Evolutionary conservation across 2,329 filamentous ascomycete genomes (phyloP).

Genomic region (Fusarium cyanostomum): DNA sequence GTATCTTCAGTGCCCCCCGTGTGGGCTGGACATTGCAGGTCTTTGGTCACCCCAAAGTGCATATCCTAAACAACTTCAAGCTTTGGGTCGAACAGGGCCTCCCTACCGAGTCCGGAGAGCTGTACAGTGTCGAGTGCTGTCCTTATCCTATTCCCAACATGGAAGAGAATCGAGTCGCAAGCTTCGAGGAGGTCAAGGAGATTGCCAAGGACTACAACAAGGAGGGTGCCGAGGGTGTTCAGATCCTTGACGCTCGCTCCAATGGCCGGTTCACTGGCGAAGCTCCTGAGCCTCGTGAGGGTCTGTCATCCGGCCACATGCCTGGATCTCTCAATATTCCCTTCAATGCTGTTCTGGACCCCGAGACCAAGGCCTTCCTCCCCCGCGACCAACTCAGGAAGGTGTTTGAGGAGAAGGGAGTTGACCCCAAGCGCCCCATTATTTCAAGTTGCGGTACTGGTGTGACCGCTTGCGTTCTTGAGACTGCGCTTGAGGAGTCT

Average conservation of each 20-base stretch:
- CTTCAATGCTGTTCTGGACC: slow-evolving; percentile 81
- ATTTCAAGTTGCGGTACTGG: slow-evolving; percentile 92
- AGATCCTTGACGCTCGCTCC: slow-evolving; percentile 89
- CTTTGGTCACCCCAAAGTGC: slow-evolving; percentile 89
- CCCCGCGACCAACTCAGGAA: slow-evolving; percentile 75
- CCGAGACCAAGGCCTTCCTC: slow-evolving; percentile 81
- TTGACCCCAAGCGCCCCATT: slow-evolving; percentile 82
- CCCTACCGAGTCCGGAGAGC: slow-evolving; percentile 81
- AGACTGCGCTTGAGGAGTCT: slow-evolving; percentile 84
- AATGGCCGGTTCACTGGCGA: slow-evolving; percentile 82
- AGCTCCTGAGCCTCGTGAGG: slow-evolving; percentile 86
- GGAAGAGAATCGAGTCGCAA: slow-evolving; percentile 72
- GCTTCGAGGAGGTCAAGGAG: slow-evolving; percentile 84
- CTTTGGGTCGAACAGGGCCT: slow-evolving; percentile 88
- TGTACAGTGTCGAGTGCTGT: slow-evolving; percentile 73
- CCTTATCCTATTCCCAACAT: slow-evolving; percentile 71
- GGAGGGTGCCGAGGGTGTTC: slow-evolving; percentile 82
- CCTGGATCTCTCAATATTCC: slow-evolving; percentile 87
- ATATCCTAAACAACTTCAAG: slow-evolving; percentile 95
- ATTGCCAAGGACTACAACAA: slow-evolving; percentile 81
- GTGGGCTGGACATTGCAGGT: slow-evolving; percentile 93
- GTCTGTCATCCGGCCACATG: slow-evolving; percentile 89
- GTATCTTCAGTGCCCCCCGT: slow-evolving; percentile 92
- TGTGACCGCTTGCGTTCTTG: slow-evolving; percentile 90
- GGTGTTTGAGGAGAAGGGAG: slow-evolving; percentile 80